Evolutionary conservation across 2,329 filamentous ascomycete species (phyloP).

Genomic region (Calonectria leucothoes): DNA sequence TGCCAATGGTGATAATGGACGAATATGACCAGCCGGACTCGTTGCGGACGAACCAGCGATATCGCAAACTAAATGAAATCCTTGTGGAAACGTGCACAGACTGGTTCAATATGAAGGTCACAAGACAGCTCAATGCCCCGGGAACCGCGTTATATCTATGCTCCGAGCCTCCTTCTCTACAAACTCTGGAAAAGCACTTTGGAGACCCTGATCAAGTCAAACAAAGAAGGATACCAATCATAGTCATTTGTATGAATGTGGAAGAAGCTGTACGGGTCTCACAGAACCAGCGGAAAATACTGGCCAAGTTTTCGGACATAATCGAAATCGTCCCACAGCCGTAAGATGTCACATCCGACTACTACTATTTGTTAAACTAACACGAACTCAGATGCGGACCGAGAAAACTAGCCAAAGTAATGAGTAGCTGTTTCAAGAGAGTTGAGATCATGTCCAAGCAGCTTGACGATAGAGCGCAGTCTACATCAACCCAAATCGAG

Average conservation of each 20-base stretch:
- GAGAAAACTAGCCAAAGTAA: constrained; percentile 44
- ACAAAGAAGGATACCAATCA: constrained; percentile 35
- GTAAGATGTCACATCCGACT: constrained; percentile 30
- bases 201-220: not conserved
- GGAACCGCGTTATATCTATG: constrained; percentile 41
- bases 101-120: constrained; percentile 50
- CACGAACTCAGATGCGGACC: constrained; percentile 37
- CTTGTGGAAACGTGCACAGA: constrained; percentile 45
- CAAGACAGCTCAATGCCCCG: constrained; percentile 1
- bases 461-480: accelerated
- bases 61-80: constrained; percentile 42
- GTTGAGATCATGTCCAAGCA: not conserved
- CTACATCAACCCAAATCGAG: not conserved
- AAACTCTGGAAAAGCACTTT: constrained; percentile 27
- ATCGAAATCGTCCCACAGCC: constrained; percentile 48
- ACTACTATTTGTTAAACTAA: not conserved
- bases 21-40: constrained; percentile 7
- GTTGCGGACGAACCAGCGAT: constrained; percentile 22
- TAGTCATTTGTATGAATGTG: constrained; percentile 44
- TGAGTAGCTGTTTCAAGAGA: constrained; percentile 37
- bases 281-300: constrained; percentile 30
- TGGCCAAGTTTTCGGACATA: constrained; percentile 39
- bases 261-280: constrained; percentile 43
- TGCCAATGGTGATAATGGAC: constrained; percentile 36
- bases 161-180: constrained; percentile 39